These are phyloP conservation scores for Microcyclosporella mali DNA, from an alignment of 2,329 filamentous ascomycete species.

Conservation along the genomic window DNA sequence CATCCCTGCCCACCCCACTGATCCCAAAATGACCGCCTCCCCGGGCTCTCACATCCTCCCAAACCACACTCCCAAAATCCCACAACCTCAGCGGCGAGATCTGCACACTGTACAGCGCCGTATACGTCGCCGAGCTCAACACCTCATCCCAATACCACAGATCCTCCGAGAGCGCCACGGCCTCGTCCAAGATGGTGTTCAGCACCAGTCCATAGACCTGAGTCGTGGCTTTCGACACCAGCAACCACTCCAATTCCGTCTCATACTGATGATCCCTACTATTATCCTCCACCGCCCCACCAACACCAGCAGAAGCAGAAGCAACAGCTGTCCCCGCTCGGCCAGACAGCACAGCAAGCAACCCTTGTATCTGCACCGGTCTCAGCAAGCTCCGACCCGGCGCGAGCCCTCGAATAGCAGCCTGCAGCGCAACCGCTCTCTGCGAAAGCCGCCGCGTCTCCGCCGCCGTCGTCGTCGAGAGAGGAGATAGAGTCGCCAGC, in stretches of 20 bases:
- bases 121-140: conserved; percentile 69
- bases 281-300: conserved; percentile 9
- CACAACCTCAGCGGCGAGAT: conserved; percentile 72
- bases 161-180: conserved; percentile 75
- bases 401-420: conserved; percentile 25
- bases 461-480: conserved; percentile 19
- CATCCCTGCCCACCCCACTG: conserved; percentile 24
- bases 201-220: conserved; percentile 81
- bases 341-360: conserved; percentile 6
- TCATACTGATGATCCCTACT: conserved; percentile 48
- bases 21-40: conserved; percentile 24
- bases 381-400: conserved; percentile 21
- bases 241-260: conserved; percentile 79
- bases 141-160: conserved; percentile 96
- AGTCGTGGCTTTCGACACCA: conserved; percentile 85
- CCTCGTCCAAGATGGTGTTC: conserved; percentile 71
- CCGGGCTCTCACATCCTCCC: conserved; percentile 51
- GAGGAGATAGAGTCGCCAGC: conserved; percentile 39
- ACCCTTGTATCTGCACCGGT: conserved; percentile 8
- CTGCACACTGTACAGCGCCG: conserved; percentile 77
- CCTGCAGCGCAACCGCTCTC: conserved; percentile 24
- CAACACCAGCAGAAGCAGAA: conserved; percentile 2
- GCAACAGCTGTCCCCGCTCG: neutral
- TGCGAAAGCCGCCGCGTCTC: conserved; percentile 5
- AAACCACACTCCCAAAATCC: conserved; percentile 65